A percentile compares a stretch with the other conserved stretches of the same genome.
phyloP scores from a whole-genome alignment of 2,329 filamentous ascomycete species.

The Cladophialophora bantiana region DNA sequence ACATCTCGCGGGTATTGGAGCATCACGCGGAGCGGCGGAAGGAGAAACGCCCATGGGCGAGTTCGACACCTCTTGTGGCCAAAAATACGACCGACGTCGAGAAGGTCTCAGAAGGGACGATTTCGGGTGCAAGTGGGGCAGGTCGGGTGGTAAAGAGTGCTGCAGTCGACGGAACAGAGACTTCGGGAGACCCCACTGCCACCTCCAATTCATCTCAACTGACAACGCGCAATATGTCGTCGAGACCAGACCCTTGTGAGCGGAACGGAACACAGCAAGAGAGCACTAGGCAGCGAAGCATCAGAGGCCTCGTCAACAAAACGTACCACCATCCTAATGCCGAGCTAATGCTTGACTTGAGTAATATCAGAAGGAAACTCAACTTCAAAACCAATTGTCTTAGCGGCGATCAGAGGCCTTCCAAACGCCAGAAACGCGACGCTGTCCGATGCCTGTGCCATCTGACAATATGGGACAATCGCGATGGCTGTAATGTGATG shows the following conservation, averaged over 20 bases:
- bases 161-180: neutral
- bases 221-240: conserved; percentile 16
- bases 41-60: neutral
- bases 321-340: conserved; percentile 25
- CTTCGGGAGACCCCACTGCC: neutral
- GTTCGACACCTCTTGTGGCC: neutral
- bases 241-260: neutral
- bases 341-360: conserved; percentile 34
- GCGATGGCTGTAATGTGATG: conserved; percentile 24
- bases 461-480: conserved; percentile 40
- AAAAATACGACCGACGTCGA: neutral
- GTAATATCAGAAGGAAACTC: conserved; percentile 38
- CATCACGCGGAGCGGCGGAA: conserved; percentile 25
- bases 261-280: neutral
- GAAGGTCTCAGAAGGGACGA: neutral
- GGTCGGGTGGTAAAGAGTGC: neutral
- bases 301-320: conserved; percentile 27
- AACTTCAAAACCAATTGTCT: conserved; percentile 35
- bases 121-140: neutral
- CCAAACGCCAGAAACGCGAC: conserved; percentile 34
- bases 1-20: conserved; percentile 27
- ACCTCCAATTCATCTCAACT: neutral
- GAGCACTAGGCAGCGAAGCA: conserved; percentile 27
- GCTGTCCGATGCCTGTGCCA: conserved; percentile 34
- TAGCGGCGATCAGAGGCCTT: conserved; percentile 19